Base-by-base conservation (phyloP, 192 early-diverging fungal species). In the Coemansia aciculifera region DNA sequence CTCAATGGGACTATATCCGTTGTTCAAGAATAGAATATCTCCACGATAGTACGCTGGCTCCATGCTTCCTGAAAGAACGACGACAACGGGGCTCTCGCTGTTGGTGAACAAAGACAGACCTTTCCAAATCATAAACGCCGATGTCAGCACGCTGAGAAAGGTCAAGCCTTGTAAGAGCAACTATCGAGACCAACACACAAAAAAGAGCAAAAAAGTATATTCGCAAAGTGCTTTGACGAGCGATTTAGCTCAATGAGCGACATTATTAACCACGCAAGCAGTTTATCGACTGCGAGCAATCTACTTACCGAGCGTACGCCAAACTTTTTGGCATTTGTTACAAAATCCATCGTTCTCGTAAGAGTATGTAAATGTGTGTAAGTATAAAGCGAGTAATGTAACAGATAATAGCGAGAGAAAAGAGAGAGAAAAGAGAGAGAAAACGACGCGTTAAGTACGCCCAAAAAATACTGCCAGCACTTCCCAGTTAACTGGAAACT, bases 121-220 rank as follows among this genome's bases (percentile, higher is more conserved):
- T 78, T 99, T 99, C 95, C 95, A 99, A 46, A 95, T 91, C 91
- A 96, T 96, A 72, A 99, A 87, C 65, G 95, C 97, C 49, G 94
- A 94, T 19, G 93, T 87, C 52, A 94, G 80, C 66, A 97, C 93
- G 84, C 95, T 90, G 67, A 93, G 70, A 44, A 99, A 89, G 78
- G 94, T 96, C 60, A 99, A 86, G 17, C 87, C 76, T 80, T 97
- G 95, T 27, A 85, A 63, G n/a, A 86, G 71, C 59, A 85, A 40
- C 83, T 81, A 77, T 66, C 73, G 29, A 46, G 32, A 32, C 51
- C 29, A 37, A 57, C 24, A n/a, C 13, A 7, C 24, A 31, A 29
- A 7, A 15, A 39, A 42, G 7, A 2, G 34, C 3, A 11, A 24
- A 13, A 43, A 36, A 44, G 46, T 9, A 23, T 21, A 23, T 40